phyloP scores from a whole-genome alignment of 2,329 filamentous ascomycete genomes.

The Neobulgaria alba region DNA sequence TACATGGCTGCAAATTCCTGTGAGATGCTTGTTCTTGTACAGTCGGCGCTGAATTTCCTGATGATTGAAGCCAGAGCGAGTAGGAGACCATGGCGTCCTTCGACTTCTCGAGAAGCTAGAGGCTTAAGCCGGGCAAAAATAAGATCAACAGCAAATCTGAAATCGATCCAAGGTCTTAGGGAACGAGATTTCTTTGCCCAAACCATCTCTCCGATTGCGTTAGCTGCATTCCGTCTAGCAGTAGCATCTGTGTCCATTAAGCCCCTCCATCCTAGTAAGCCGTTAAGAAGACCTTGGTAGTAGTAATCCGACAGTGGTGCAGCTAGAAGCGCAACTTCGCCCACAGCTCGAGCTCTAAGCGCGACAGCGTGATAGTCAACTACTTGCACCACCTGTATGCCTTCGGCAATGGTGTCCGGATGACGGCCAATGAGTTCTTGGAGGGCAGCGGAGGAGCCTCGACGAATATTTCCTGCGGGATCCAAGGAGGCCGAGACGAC shows the following conservation, averaged over 20 bases:
- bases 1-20: neutral
- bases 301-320: constrained; percentile 56
- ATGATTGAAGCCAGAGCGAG: constrained; percentile 52
- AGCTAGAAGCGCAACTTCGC: constrained; percentile 63
- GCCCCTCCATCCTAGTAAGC: constrained; percentile 76
- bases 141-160: neutral
- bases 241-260: constrained; percentile 69
- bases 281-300: constrained; percentile 61
- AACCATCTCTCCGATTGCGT: constrained; percentile 55
- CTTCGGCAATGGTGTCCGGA: constrained; percentile 72
- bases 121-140: constrained; percentile 10
- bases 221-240: constrained; percentile 64
- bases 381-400: constrained; percentile 77
- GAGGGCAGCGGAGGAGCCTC: constrained; percentile 84
- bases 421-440: constrained; percentile 92
- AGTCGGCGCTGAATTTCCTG: constrained; percentile 1
- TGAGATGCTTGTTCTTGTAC: neutral
- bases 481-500: constrained; percentile 78
- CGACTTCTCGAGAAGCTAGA: constrained; percentile 45
- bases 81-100: constrained; percentile 61
- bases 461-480: constrained; percentile 83
- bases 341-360: constrained; percentile 72
- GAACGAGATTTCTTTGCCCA: constrained; percentile 5
- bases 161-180: neutral
- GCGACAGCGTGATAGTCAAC: constrained; percentile 94